Evolutionary conservation across 2,329 filamentous ascomycete species (phyloP), one percentile per base, ranked within the genome.

Genomic region (Ascochyta pisi): DNA sequence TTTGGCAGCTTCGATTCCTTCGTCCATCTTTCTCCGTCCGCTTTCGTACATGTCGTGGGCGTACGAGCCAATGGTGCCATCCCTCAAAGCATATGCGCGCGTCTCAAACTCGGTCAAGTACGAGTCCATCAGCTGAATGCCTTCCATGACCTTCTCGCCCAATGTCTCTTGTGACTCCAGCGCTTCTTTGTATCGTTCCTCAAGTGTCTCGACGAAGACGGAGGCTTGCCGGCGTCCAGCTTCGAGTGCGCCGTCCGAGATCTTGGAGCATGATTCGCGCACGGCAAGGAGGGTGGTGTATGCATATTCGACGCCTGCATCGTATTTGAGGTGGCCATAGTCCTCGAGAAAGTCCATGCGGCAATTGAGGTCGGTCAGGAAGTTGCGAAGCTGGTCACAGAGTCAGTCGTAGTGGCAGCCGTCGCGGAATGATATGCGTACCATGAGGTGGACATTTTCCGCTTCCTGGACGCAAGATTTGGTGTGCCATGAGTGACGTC

Each of bases 201-300:
- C 95, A 13, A 99, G 81, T 0, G 92, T 96, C 67, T 98, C 94
- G 31, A 99, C 92, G 79, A 98, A 88, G 55, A 98, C 86, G 62
- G 91, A 90, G 57, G 96, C 87, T 58, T 92, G 86, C 62, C 91
- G 86, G 48, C 91, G 88, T 22, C 95, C 93, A 34, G 90, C 91
- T 53, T 92, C 95, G 64, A 98, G 86, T 42, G 97, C 85, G 71
- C 95, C 94, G 60, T 92, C 94, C 0, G 93, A 96, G 19, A 94
- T 92, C 62, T 93, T 87, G 35, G 91, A 92, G 76, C 95, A 99
- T 67, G 92, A 87, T 63, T 92, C 88, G 58, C 93, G 88, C 24
- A 99, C 93, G 7, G 91, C 88, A 69, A 94, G 89, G 1, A 99
- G 81, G 0, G 93, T 96, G 15, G 88, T 83, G 76, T 96, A 96